Conservation (phyloP, 1,284 basidiomycete genomes). For the Cutaneotrichosporon cutaneum region DNA sequence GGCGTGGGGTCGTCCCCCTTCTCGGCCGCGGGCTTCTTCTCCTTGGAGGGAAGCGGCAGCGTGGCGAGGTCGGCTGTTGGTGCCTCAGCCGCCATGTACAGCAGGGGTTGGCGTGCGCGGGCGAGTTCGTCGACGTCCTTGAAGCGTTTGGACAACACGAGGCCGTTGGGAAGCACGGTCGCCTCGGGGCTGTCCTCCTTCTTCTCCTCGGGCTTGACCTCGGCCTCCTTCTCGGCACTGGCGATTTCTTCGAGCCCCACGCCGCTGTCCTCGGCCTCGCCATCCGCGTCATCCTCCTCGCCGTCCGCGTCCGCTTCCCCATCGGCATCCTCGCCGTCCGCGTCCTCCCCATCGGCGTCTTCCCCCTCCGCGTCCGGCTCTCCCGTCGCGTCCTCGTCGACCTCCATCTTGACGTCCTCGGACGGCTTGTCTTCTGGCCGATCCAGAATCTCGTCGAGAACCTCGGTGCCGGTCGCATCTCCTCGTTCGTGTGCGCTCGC, state of each 20-base stretch:
- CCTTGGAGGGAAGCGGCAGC: constrained; percentile 21
- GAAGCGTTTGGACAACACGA: constrained; percentile 44
- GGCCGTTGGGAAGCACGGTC: constrained; percentile 36
- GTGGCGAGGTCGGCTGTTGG: constrained; percentile 40
- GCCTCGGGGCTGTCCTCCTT: constrained; percentile 22
- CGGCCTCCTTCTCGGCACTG: constrained; percentile 14
- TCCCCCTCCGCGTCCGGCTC: constrained; percentile 23
- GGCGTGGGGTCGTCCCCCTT: neutral
- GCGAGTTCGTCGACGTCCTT: constrained; percentile 36
- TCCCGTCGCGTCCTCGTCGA: constrained; percentile 29
- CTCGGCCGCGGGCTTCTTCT: constrained; percentile 1
- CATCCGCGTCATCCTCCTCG: constrained; percentile 38
- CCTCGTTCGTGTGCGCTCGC: constrained; percentile 17
- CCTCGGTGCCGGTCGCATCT: constrained; percentile 33
- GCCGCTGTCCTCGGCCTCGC: constrained; percentile 34
- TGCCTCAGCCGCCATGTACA: constrained; percentile 35
- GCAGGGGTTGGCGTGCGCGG: constrained; percentile 34
- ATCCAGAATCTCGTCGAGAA: constrained; percentile 38
- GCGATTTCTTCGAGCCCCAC: constrained; percentile 35
- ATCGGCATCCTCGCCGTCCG: constrained; percentile 28
- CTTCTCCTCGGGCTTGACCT: constrained; percentile 18
- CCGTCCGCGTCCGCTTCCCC: constrained; percentile 45
- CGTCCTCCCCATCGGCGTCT: constrained; percentile 16
- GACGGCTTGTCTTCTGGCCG: constrained; percentile 26
- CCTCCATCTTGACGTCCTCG: constrained; percentile 33